Evolutionary conservation across 768 basidiomycete species (phyloP), one percentile per base, ranked within the genome.

Genomic region (Suillus alpinus): DNA sequence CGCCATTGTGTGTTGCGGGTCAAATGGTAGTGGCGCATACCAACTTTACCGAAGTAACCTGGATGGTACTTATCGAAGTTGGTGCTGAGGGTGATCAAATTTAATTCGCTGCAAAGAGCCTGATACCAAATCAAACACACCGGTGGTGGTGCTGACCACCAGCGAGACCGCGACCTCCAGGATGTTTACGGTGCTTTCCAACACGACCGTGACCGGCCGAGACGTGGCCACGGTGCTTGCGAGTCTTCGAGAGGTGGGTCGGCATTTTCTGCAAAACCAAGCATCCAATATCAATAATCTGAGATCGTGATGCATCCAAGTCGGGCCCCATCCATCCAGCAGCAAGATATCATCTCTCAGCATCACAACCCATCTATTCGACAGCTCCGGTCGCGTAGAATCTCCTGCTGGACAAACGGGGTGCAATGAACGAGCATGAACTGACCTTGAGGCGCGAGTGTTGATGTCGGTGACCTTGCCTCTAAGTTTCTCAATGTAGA

Each of bases 41-140:
- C 97, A 76, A 96, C 94, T 82, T 98, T 98, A 84, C 95, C 95
- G 77, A 96, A 98, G 94, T 98, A 98, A 92, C 95, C 95, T 77
- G 95, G 95, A 81, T 98, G 95, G 90, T 94, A 98, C 81, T 96
- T 96, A 80, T 96, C 95, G 74, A 96, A 92, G 83, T 98, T 97
- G 73, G 91, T 95, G 63, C 95, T 93, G 64, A 20, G 59, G 44
- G 39, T 60, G 58, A 51, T n/a, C 32, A 56, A 57, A 13, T 29
- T 55, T 18, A 55, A 55, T 26, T 39, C 23, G 16, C 16, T 39
- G 37, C 26, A 39, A 55, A 39, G 23, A 39, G 13, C 16, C 10
- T 39, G 13, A 26, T 20, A 55, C 26, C 37, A 53, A 43, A 23
- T 51, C 58, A 20, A 50, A 82, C 91, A 71, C 73, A 93, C 92